Evolutionary conservation across 2,329 filamentous ascomycete genomes (phyloP).

Genomic region (Fusarium pininemorale): DNA sequence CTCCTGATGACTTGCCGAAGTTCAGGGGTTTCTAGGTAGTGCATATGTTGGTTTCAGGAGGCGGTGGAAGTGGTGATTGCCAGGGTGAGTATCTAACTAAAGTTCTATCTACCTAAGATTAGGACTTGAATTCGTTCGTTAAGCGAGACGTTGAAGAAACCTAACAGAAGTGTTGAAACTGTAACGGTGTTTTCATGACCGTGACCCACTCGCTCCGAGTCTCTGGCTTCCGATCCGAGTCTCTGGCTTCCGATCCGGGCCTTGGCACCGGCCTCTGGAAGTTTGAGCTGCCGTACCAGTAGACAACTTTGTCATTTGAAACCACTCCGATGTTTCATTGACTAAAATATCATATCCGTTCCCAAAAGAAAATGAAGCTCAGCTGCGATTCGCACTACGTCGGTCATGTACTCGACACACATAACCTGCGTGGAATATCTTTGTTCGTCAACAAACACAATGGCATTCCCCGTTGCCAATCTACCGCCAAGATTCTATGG

Average conservation of each 20-base stretch:
- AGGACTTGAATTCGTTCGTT: background rate
- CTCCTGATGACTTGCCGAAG: slow-evolving; percentile 4
- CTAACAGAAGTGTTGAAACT: background rate
- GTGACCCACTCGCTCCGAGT: slow-evolving; percentile 7
- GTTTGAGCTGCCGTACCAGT: background rate
- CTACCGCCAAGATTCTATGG: slow-evolving; percentile 11
- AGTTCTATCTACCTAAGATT: background rate
- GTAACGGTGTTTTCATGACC: background rate
- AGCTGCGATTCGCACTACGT: background rate
- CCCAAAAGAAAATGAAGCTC: background rate
- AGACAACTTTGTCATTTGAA: background rate
- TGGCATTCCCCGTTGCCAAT: background rate
- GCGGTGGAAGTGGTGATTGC: slow-evolving; percentile 22
- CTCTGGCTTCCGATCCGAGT: background rate
- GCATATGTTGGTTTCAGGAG: slow-evolving; percentile 24
- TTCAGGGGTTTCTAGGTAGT: slow-evolving; percentile 9
- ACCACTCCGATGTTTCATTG: background rate
- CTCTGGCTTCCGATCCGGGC: background rate
- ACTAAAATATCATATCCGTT: background rate
- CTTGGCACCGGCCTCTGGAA: background rate
- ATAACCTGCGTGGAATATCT: background rate
- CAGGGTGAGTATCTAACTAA: slow-evolving; percentile 9
- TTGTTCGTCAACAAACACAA: background rate
- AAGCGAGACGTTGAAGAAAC: background rate
- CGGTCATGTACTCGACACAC: background rate